Evolutionary conservation across 1,284 basidiomycete genomes (phyloP).

Genomic region (Microbotryum saponariae): DNA sequence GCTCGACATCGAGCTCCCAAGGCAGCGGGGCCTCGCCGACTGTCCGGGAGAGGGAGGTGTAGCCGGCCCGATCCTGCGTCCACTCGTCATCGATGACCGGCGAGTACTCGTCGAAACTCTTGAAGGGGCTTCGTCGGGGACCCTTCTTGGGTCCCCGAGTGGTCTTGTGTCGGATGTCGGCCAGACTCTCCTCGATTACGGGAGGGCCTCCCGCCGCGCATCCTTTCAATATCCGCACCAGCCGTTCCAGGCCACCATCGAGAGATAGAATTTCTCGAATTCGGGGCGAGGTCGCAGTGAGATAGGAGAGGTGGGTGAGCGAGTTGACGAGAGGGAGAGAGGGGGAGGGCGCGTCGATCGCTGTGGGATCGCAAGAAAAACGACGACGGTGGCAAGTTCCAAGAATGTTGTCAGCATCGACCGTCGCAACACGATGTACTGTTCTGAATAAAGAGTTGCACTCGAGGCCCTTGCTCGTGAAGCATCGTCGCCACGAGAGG

Average conservation of each 20-base stretch:
- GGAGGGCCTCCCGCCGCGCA: constrained; percentile 25
- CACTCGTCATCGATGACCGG: background rate
- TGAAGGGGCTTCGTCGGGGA: constrained; percentile 30
- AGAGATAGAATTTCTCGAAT: constrained; percentile 97
- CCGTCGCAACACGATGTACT: too few relatives aligned
- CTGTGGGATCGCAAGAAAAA: constrained; percentile 46
- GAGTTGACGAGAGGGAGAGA: constrained; percentile 92
- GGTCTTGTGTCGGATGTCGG: constrained; percentile 23
- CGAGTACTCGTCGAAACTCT: constrained; percentile 32
- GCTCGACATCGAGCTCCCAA: constrained; percentile 5
- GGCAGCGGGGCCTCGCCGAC: background rate
- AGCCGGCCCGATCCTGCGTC: background rate
- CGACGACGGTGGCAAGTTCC: background rate
- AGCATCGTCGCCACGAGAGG: too few relatives aligned
- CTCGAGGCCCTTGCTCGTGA: too few relatives aligned
- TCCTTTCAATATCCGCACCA: constrained; percentile 63
- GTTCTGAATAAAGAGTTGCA: too few relatives aligned
- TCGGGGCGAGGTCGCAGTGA: constrained; percentile 92
- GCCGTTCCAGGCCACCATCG: constrained; percentile 92
- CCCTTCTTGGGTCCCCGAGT: background rate
- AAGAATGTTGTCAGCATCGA: background rate
- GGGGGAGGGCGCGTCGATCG: constrained; percentile 77
- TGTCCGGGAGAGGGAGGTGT: background rate
- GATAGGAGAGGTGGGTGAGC: constrained; percentile 89
- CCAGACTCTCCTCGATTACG: constrained; percentile 6